Evolutionary conservation across 1,284 basidiomycete species (phyloP).

Genomic region (Takashimella koratensis): DNA sequence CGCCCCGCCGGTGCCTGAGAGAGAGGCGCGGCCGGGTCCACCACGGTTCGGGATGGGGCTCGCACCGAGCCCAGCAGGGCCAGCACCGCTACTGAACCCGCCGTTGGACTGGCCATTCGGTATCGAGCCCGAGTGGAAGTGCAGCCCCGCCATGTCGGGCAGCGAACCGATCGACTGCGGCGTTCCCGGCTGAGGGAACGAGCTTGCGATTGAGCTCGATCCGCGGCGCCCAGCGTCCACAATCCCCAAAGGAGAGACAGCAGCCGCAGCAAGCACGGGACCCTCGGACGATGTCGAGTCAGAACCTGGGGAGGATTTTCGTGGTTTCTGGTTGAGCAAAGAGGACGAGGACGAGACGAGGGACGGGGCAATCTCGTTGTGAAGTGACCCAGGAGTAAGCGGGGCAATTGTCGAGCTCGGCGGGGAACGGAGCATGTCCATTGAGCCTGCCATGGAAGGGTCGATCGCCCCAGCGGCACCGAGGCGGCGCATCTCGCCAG

Average conservation of each 20-base stretch:
- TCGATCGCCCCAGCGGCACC: constrained; percentile 10
- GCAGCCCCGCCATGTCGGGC: constrained; percentile 39
- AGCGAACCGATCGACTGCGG: constrained; percentile 34
- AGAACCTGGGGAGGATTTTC: constrained; percentile 36
- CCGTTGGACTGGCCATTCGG: constrained; percentile 5
- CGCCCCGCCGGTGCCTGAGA: background rate
- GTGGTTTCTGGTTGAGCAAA: constrained; percentile 15
- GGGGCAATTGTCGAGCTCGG: constrained; percentile 29
- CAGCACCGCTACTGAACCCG: background rate
- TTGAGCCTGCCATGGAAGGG: constrained; percentile 32
- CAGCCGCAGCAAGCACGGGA: constrained; percentile 8
- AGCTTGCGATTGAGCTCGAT: constrained; percentile 19
- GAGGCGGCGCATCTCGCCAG: constrained; percentile 15
- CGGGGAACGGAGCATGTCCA: constrained; percentile 41
- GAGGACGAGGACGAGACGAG: constrained; percentile 9
- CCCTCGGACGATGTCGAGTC: constrained; percentile 45
- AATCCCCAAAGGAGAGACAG: constrained; percentile 13
- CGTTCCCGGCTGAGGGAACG: constrained; percentile 24
- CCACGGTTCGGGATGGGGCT: constrained; percentile 28
- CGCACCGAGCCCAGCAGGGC: constrained; percentile 2
- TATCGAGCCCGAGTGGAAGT: constrained; percentile 29
- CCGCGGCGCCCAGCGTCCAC: constrained; percentile 8
- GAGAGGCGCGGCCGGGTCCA: background rate
- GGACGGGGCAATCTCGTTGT: constrained; percentile 19
- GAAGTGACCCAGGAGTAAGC: constrained; percentile 38